These are phyloP conservation scores for Mortierella sp. DNA, from an alignment of 371 early-diverging fungal genomes.

Conservation along the genomic window DNA sequence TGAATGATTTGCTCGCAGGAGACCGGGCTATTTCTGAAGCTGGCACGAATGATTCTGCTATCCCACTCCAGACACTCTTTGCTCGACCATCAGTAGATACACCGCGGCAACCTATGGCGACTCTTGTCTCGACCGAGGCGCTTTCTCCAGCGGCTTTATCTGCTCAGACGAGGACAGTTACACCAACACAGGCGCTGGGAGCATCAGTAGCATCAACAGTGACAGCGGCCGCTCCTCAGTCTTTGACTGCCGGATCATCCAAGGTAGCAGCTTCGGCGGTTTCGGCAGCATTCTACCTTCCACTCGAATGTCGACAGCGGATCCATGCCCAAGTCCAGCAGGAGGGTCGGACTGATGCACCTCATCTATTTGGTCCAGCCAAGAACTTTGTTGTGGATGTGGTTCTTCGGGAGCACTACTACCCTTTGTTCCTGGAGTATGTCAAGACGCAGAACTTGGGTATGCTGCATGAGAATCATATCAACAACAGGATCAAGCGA, in stretches of 20 bases:
- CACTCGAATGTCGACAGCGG: slow-evolving; percentile 49
- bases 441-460: slow-evolving; percentile 45
- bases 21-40: slow-evolving; percentile 4
- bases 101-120: background rate
- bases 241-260: slow-evolving; percentile 14
- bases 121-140: background rate
- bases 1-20: background rate
- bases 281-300: slow-evolving; percentile 52
- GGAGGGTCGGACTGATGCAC: slow-evolving; percentile 38
- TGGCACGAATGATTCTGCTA: slow-evolving; percentile 14
- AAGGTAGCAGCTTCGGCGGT: slow-evolving; percentile 37
- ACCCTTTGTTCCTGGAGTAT: slow-evolving; percentile 42
- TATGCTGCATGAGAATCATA: slow-evolving; percentile 29
- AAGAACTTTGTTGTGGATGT: slow-evolving; percentile 54
- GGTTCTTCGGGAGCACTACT: slow-evolving; percentile 49
- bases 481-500: slow-evolving; percentile 27
- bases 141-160: background rate
- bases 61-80: background rate
- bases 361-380: slow-evolving; percentile 51
- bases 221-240: background rate
- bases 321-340: slow-evolving; percentile 47
- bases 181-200: background rate
- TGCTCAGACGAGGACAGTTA: background rate
- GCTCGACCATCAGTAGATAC: background rate
- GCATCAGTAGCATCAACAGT: slow-evolving; percentile 7